These are phyloP conservation scores for Escovopsis sp. DNA, from an alignment of 2,329 filamentous ascomycete genomes.

Conservation along the genomic window DNA sequence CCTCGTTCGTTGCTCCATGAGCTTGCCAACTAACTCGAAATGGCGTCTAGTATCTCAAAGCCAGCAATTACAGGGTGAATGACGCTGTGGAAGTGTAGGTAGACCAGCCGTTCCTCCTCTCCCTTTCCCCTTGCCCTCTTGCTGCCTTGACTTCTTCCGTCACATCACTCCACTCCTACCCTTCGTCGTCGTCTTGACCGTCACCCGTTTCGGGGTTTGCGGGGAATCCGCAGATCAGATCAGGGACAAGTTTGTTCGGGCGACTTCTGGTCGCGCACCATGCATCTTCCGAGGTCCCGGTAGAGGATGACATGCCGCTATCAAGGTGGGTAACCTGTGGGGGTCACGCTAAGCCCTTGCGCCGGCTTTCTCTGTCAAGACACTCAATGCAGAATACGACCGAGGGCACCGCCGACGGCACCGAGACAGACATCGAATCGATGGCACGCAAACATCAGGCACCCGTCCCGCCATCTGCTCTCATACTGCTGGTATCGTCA, in stretches of 20 bases:
- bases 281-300: conserved; percentile 4
- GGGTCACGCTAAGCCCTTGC: conserved; percentile 17
- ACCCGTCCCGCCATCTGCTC: conserved; percentile 3
- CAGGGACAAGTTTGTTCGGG: conserved; percentile 10
- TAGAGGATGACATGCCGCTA: conserved; percentile 2
- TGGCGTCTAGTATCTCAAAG: conserved; percentile 30
- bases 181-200: neutral
- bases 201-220: too few relatives aligned
- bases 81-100: conserved; percentile 45
- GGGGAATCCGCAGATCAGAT: conserved; percentile 4
- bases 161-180: neutral
- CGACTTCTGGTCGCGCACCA: conserved; percentile 10
- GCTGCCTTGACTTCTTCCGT: neutral
- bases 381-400: conserved; percentile 20
- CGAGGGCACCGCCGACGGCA: conserved; percentile 21
- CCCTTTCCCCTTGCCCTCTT: neutral
- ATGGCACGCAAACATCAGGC: conserved; percentile 6
- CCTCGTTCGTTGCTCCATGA: too few relatives aligned
- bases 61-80: conserved; percentile 34
- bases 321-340: conserved; percentile 14
- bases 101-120: conserved; percentile 4
- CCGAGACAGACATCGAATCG: conserved; percentile 15
- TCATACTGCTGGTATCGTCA: too few relatives aligned
- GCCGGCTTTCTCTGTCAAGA: conserved; percentile 13
- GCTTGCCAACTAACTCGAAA: conserved; percentile 1